Base-by-base conservation (phyloP, 208 protist genomes). In the Crithidia mellificae region DNA sequence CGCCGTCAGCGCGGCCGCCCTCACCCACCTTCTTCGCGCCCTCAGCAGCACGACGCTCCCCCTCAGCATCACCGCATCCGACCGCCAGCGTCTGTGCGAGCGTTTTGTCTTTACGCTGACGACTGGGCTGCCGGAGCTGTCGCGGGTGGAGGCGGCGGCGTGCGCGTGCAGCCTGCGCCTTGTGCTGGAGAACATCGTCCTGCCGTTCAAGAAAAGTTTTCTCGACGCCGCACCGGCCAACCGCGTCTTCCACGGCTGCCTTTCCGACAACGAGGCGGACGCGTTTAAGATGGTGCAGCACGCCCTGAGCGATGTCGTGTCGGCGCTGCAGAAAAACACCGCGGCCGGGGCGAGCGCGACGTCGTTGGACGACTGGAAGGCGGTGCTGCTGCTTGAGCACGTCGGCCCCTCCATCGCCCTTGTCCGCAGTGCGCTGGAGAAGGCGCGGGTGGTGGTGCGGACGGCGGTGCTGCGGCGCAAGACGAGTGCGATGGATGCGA, bases 131-230 rank as follows among this genome's bases (percentile, higher is more conserved):
- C 43, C 38, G 8, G 85, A 52, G 43, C 68, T 67, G 47, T 58
- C 65, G 7, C 76, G 81, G 27, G 72, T 63, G 49, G 68, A 74
- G 14, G 43, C 79, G 1, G 52, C 80, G 1, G 63, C 72, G 36
- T 63, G 49, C 36, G 57, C 61, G 44, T 68, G 62, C 51, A 50
- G 84, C 4, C 68, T 92, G 43, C 71, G 77, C 32, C 61, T 77
- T 14, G 38, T 82, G 2, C 61, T 88, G 12, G 70, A 74, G 27
- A 54, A 77, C 24, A 59, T 88, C 59, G 79, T 76, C 12, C 32
- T 92, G 12, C 83, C 81, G 39, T 90, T 87, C 59, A 79, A 84
- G 72, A 46, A 72, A 39, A 73, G 64, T 53, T 87, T 83, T 64
- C 25, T 72, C 6, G 49, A 24, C 0, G 69, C 44, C 53, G 6